Conservation (phyloP, 768 basidiomycete species). For the Saitozyma podzolica region DNA sequence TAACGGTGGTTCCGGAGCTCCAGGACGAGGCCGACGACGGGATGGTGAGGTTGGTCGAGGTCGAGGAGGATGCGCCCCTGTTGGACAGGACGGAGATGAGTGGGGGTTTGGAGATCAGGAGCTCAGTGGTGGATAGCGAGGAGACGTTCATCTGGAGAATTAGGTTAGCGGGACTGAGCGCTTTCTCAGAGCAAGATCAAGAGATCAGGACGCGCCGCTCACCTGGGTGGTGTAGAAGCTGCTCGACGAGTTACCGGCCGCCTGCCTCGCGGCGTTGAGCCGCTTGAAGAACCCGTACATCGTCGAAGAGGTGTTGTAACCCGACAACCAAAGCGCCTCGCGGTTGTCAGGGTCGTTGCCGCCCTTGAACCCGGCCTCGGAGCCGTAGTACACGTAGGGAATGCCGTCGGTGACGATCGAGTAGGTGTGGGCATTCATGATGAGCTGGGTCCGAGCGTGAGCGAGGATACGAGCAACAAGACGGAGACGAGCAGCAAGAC, state of each 20-base stretch:
- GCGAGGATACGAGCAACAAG: background rate
- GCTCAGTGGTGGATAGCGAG: constrained; percentile 26
- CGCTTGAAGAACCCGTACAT: constrained; percentile 47
- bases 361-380: constrained; percentile 47
- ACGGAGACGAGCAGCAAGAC: too few relatives aligned
- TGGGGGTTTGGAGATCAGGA: constrained; percentile 44
- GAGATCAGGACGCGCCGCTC: constrained; percentile 1
- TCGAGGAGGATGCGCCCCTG: constrained; percentile 28
- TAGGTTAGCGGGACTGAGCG: background rate
- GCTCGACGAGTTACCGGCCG: constrained; percentile 36
- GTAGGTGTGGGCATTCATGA: constrained; percentile 53
- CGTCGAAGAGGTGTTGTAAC: constrained; percentile 35
- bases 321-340: constrained; percentile 47
- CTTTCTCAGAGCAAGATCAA: background rate
- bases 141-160: constrained; percentile 34
- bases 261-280: constrained; percentile 43
- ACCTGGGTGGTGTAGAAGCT: constrained; percentile 49
- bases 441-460: constrained; percentile 19
- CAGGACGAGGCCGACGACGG: constrained; percentile 30
- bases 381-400: constrained; percentile 50
- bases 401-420: constrained; percentile 53
- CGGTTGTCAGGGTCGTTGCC: constrained; percentile 51
- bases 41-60: constrained; percentile 27
- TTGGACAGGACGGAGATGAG: constrained; percentile 46
- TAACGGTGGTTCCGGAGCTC: constrained; percentile 26